Conservation (phyloP, 345 rosid genomes). For the Cardiospermum halicacabum region DNA sequence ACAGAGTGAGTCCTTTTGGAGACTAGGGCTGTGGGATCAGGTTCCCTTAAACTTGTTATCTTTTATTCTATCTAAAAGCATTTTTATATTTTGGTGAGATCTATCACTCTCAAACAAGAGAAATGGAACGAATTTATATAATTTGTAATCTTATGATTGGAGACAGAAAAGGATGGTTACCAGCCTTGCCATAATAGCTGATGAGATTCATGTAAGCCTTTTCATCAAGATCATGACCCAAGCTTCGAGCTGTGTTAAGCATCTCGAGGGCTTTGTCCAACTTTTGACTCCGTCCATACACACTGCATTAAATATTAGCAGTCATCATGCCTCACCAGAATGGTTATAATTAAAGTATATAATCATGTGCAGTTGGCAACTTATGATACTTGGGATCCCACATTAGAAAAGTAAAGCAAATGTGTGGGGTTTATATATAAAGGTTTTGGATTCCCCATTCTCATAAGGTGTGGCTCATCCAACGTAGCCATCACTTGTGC, state of each 20-base stretch:
- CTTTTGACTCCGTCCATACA: constrained; percentile 53
- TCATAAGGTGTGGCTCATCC: too few species aligned
- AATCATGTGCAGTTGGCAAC: too few species aligned
- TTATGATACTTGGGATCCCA: too few species aligned
- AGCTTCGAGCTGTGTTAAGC: constrained; percentile 40
- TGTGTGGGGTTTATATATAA: too few species aligned
- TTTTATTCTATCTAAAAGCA: too few species aligned
- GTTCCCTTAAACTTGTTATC: too few species aligned
- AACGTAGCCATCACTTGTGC: too few species aligned
- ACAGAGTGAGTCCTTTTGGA: too few species aligned
- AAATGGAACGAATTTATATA: neutral
- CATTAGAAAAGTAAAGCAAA: too few species aligned
- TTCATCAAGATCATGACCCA: constrained; percentile 57
- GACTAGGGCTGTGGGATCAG: too few species aligned
- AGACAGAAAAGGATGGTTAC: constrained; percentile 29
- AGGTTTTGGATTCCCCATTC: too few species aligned
- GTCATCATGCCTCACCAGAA: constrained; percentile 11
- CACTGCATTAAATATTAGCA: constrained; percentile 48
- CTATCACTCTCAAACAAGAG: neutral
- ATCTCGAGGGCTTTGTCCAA: constrained; percentile 65
- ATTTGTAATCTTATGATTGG: neutral
- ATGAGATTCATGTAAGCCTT: constrained; percentile 76
- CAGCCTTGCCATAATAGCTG: constrained; percentile 67
- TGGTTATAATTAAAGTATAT: neutral
- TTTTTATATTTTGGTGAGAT: neutral